Base-by-base conservation (phyloP, 1,284 basidiomycete genomes). In the Tylopilus sp. region DNA sequence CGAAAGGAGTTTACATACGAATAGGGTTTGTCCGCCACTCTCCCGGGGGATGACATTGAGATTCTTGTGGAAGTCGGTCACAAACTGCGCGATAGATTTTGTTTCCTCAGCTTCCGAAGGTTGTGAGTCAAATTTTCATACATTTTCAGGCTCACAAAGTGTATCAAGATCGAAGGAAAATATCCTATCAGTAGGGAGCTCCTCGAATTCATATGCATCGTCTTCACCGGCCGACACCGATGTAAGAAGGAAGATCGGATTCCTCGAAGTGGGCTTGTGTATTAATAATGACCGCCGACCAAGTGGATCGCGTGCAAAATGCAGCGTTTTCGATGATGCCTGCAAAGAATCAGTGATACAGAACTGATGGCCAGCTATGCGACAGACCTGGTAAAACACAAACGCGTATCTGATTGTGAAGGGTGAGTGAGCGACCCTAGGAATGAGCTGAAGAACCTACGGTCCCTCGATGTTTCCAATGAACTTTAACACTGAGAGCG, bases 231-330 rank as follows among this genome's bases (percentile, higher is more conserved):
- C 65, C n/a, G 86, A 84, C 3, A 83, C 81, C 1, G 87, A 91
- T 4, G 83, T 68, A 14, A 90, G 65, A 24, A 90, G 62, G 34
- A 89, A 71, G 54, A 77, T 74, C 0, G 83, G 81, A 6, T 71
- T 67, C 18, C 56, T 48, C 1, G 55, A 44, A 15, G 74, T 77
- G 15, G 85, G 82, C 50, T 67, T 70, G 52, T 87, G 81, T 18
- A 91, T 68, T 2, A 98, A 73, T 1, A 99, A 76, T 7, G 94
- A 98, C 37, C 96, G 80, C 26, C 96, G 80, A 1, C 95, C 94
- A 1, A 98, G 78, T 2, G 92, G 91, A 67, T 99, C 95, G 41
- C 94, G 78, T 6, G 80, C 90, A 64, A 90, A 94, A 68, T 82
- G 87, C 3, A 97, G 58, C 31, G 70, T 75, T 34, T 67, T 66